Conservation (phyloP, 2,329 filamentous ascomycete genomes). For the Lanzia echinophila region DNA sequence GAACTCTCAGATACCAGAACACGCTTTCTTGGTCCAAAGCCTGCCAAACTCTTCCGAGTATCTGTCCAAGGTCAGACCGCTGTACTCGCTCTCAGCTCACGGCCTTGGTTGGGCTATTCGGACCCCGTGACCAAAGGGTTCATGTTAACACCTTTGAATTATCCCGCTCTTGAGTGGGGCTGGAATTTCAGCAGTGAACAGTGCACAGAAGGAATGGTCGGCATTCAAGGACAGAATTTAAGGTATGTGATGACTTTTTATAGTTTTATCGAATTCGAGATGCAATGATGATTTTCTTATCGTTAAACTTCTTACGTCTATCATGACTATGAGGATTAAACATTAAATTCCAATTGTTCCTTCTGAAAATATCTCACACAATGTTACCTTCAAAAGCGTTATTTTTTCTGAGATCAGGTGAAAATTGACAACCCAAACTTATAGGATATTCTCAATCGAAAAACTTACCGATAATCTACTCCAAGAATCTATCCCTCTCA, state of each 20-base stretch:
- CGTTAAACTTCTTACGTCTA: constrained; percentile 32
- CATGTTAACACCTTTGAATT: constrained; percentile 86
- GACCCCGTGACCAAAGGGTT: constrained; percentile 82
- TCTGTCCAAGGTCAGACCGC: constrained; percentile 77
- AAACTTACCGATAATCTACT: constrained; percentile 79
- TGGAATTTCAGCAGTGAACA: constrained; percentile 97
- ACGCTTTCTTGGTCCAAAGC: constrained; percentile 86
- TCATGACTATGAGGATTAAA: constrained; percentile 43
- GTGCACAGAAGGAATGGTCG: constrained; percentile 88
- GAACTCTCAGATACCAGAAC: constrained; percentile 92
- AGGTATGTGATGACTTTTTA: constrained; percentile 50
- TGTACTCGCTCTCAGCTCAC: constrained; percentile 82
- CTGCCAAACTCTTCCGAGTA: constrained; percentile 87
- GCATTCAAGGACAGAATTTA: constrained; percentile 81
- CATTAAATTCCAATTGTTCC: constrained; percentile 87
- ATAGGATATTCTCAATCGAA: constrained; percentile 83
- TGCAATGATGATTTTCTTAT: constrained; percentile 39
- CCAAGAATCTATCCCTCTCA: constrained; percentile 77
- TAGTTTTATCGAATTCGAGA: constrained; percentile 8
- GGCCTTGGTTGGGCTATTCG: constrained; percentile 93
- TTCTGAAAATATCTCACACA: constrained; percentile 59
- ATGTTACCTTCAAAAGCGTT: constrained; percentile 3
- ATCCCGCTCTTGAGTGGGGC: constrained; percentile 81
- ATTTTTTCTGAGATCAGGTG: background rate
- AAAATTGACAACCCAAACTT: constrained; percentile 31